Evolutionary conservation across 2,329 filamentous ascomycete species (phyloP).

Genomic region (Talaromyces sp.): DNA sequence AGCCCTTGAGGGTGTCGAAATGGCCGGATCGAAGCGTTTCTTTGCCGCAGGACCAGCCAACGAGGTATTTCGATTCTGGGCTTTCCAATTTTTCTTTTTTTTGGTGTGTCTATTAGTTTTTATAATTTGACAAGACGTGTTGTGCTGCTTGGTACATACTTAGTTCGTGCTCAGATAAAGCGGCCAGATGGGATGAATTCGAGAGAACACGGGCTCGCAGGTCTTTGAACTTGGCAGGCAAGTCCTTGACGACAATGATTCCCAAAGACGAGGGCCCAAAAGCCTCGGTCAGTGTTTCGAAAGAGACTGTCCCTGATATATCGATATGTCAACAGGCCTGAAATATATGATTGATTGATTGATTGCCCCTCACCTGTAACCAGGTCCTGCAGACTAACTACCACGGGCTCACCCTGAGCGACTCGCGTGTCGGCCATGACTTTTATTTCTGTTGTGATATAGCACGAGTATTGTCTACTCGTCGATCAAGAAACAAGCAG

Average conservation of each 20-base stretch:
- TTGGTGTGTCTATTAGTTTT: constrained; percentile 1
- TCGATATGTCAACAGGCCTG: not conserved
- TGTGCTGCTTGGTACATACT: constrained; percentile 48
- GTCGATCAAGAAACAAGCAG: not conserved
- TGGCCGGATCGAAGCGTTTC: constrained; percentile 56
- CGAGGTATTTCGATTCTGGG: constrained; percentile 51
- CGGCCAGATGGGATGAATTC: constrained; percentile 83
- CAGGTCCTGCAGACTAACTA: constrained; percentile 44
- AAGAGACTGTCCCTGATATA: constrained; percentile 32
- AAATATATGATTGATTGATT: not conserved
- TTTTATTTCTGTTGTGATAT: not conserved
- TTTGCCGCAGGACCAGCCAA: constrained; percentile 61
- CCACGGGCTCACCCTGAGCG: constrained; percentile 35
- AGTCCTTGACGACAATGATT: constrained; percentile 86
- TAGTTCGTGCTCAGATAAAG: constrained; percentile 65
- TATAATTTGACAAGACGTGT: constrained; percentile 33
- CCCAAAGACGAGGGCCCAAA: constrained; percentile 89
- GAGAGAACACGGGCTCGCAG: constrained; percentile 71
- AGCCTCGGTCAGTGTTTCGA: constrained; percentile 51
- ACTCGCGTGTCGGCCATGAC: constrained; percentile 5
- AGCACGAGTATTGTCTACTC: not conserved
- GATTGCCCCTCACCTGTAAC: constrained; percentile 34
- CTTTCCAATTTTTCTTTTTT: constrained; percentile 37
- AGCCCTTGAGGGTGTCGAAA: constrained; percentile 59
- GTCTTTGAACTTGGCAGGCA: constrained; percentile 65